Evolutionary conservation across 2,329 filamentous ascomycete species (phyloP), one percentile per base, ranked within the genome.

Genomic region (Penicillium sp.): DNA sequence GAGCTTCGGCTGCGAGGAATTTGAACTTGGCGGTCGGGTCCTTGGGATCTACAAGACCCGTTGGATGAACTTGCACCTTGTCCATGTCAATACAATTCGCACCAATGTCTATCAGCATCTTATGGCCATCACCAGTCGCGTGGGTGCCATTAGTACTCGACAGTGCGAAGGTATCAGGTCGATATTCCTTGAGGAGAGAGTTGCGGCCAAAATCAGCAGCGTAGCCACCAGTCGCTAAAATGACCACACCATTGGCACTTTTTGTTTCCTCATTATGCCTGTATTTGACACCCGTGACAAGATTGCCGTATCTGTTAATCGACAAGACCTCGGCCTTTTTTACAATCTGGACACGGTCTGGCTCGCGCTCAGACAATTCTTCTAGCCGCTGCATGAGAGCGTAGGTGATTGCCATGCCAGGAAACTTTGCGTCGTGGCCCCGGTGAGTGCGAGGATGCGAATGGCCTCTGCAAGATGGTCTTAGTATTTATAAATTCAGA

Each of bases 351-450:
- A 97, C 91, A 59, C 94, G 88, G 67, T 92, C 85, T 51, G 94
- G 92, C 79, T 97, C 92, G 60, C 79, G 81, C 80, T 97, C 92
- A 75, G 90, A 85, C 52, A 99, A 86, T 79, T 97, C 92, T 79
- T 99, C 94, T 63, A 96, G 86, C 67, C 92, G 86, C 77, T 97
- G 92, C 94, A 99, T 99, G 62, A 99, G 83, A 52, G 94, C 94
- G 75, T 99, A 99, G 74, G 94, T 99, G 79, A 99, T 99, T 78
- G 94, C 94, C 94, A 99, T 99, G 72, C 94, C 94, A 58, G 94
- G 94, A 82, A 99, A 99, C 79, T 99, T 99, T 77, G 94, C 94
- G 83, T 99, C 94, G 78, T 99, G 94, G 58, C 94, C 94, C 84
- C 94, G 88, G 81, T 99, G 94, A 48, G 94, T 99, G 78, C 94